Conservation (phyloP, 164 flowering plant genomes). For the Kalanchoe fedtschenkoi region DNA sequence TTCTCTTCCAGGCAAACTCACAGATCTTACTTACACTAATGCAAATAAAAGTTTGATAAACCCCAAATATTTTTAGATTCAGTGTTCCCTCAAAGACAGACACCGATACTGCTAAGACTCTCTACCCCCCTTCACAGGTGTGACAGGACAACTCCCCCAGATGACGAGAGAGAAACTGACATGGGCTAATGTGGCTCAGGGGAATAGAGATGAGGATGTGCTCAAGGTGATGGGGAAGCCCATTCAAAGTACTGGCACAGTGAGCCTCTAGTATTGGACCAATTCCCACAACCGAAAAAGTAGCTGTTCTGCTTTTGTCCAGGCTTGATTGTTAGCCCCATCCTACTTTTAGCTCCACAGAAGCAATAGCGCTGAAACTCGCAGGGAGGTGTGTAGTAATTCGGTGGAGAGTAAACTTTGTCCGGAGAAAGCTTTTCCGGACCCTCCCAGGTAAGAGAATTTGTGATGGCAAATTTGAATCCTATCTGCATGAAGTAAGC, state of each 20-base stretch:
- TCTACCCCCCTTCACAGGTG: background rate
- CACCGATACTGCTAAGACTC: background rate
- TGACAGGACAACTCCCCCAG: background rate
- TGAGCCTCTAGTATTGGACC: conserved; percentile 69
- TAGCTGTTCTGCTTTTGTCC: conserved; percentile 63
- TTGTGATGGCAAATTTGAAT: conserved; percentile 68
- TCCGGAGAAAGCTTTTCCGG: conserved; percentile 31
- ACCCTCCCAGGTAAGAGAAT: conserved; percentile 48
- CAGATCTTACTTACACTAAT: background rate
- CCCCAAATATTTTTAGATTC: background rate
- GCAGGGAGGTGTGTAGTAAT: conserved; percentile 17
- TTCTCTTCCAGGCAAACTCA: background rate
- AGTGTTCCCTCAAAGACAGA: background rate
- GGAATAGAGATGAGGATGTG: conserved; percentile 1
- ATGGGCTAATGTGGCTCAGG: background rate
- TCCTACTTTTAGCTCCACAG: conserved; percentile 72
- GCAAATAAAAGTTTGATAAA: background rate
- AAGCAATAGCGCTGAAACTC: conserved; percentile 43
- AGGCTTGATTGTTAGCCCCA: conserved; percentile 45
- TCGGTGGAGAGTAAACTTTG: conserved; percentile 11
- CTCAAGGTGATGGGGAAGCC: conserved; percentile 24
- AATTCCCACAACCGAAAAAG: conserved; percentile 90
- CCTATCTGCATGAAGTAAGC: conserved; percentile 61
- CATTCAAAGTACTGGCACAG: conserved; percentile 68
- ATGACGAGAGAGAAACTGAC: background rate